A percentile compares a stretch with the other conserved stretches of the same genome.
These are phyloP conservation scores for Dissophora globulifera DNA, from an alignment of 192 early-diverging fungal genomes.

Conservation along the genomic window DNA sequence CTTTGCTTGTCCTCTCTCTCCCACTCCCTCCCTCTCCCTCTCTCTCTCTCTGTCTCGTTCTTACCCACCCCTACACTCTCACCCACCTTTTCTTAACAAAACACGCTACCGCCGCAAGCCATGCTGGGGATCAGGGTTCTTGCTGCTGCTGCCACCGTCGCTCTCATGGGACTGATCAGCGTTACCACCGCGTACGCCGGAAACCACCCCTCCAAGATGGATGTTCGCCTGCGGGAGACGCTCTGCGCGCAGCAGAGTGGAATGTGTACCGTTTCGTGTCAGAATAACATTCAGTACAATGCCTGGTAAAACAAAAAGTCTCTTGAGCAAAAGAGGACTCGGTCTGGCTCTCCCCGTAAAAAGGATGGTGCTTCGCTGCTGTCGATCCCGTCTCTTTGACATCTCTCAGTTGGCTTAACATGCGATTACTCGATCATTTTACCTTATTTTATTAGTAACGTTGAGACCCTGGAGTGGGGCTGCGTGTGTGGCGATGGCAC, in stretches of 20 bases:
- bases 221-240: slow-evolving; percentile 8
- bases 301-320: too few species aligned
- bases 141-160: background rate
- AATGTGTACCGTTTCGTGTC: slow-evolving; percentile 33
- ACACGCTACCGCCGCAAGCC: too few species aligned
- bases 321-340: too few species aligned
- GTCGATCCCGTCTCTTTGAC: too few species aligned
- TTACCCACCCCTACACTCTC: too few species aligned
- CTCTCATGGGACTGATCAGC: background rate
- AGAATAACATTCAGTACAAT: slow-evolving; percentile 2
- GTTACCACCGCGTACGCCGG: background rate
- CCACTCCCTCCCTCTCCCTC: too few species aligned
- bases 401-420: too few species aligned
- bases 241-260: slow-evolving; percentile 28
- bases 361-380: background rate
- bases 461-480: slow-evolving; percentile 29
- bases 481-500: slow-evolving; percentile 13
- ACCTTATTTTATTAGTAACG: slow-evolving; percentile 11
- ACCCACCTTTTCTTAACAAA: too few species aligned
- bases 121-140: background rate
- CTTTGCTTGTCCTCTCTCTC: too few species aligned
- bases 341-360: too few species aligned
- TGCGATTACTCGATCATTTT: background rate
- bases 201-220: slow-evolving; percentile 9
- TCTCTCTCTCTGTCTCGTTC: too few species aligned